Evolutionary conservation across 2,329 filamentous ascomycete species (phyloP), one percentile per base, ranked within the genome.

Genomic region (Aspergillus sp.): DNA sequence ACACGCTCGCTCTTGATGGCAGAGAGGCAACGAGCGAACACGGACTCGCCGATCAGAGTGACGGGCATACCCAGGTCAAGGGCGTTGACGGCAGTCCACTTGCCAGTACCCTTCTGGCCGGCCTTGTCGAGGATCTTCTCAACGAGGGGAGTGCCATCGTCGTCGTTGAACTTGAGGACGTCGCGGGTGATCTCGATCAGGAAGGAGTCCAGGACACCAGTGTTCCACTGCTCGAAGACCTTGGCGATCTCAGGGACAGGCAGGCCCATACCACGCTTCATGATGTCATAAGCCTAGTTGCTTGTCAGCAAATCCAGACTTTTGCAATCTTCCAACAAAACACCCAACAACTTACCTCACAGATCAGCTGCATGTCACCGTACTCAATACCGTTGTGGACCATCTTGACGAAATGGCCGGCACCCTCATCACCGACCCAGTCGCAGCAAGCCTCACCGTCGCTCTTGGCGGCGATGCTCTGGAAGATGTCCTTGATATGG

Each of bases 331-430:
- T 17, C 14, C 11, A 35, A 42, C 30, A 46, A 32, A 43, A 33
- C 26, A 30, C 3, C 10, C 26, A 1, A 14, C 84, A 3, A 14
- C 84, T 67, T 79, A 96, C 93, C 87, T 99, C 94, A 79, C 88
- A 95, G 75, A 99, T 99, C 71, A 99, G 84, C 83, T 99, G 94
- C 94, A 99, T 99, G 81, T 99, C 94, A 86, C 94, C 94, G 76
- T 99, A 99, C 82, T 99, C 94, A 69, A 99, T 99, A 84, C 94
- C 94, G 80, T 99, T 99, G 88, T 99, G 94, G 60, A 99, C 94
- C 94, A 99, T 99, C 89, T 99, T 99, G 82, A 99, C 93, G 83
- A 96, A 99, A 87, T 99, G 94, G 68, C 94, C 94, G 79, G 94
- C 90, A 85, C 94, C 94, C 78, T 97, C 91, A 79, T 97, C 94